Percentiles rank a stretch among this genome's conserved stretches.
Evolutionary conservation across 2,329 filamentous ascomycete genomes (phyloP).

Genomic region (Arthroderma sp.): DNA sequence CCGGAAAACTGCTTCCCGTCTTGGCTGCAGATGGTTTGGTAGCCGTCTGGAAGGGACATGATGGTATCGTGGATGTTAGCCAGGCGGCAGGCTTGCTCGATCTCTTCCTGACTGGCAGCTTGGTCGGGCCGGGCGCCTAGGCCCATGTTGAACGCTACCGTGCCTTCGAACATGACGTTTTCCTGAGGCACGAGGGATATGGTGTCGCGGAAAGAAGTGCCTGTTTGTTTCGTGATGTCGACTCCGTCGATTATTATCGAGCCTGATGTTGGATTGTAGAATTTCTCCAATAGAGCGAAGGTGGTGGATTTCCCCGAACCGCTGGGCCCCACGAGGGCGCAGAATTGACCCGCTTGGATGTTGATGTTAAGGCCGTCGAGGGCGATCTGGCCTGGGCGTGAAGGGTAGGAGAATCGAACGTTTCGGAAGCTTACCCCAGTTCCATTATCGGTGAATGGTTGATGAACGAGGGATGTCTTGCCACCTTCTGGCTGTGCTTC

Average conservation of each 20-base stretch:
- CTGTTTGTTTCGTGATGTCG: constrained; percentile 30
- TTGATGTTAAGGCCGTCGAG: constrained; percentile 44
- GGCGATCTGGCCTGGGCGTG: constrained; percentile 45
- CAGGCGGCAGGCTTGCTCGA: constrained; percentile 52
- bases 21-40: constrained; percentile 47
- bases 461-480: not conserved
- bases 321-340: constrained; percentile 51
- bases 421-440: constrained; percentile 43
- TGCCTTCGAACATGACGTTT: constrained; percentile 36
- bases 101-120: constrained; percentile 45
- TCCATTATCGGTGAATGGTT: constrained; percentile 18
- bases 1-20: constrained; percentile 44
- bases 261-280: constrained; percentile 41
- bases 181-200: constrained; percentile 38
- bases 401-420: constrained; percentile 53
- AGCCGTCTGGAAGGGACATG: constrained; percentile 47
- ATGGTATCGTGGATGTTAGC: constrained; percentile 62
- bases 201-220: constrained; percentile 29
- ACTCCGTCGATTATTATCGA: constrained; percentile 40
- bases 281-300: constrained; percentile 42
- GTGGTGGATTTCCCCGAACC: constrained; percentile 57
- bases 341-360: constrained; percentile 47
- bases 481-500: constrained; percentile 13
- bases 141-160: constrained; percentile 34
- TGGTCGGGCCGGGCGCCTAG: constrained; percentile 39